Percentiles rank a stretch among this genome's conserved stretches.
phyloP scores from a whole-genome alignment of 2,329 filamentous ascomycete genomes.

The Beauveria sp. region DNA sequence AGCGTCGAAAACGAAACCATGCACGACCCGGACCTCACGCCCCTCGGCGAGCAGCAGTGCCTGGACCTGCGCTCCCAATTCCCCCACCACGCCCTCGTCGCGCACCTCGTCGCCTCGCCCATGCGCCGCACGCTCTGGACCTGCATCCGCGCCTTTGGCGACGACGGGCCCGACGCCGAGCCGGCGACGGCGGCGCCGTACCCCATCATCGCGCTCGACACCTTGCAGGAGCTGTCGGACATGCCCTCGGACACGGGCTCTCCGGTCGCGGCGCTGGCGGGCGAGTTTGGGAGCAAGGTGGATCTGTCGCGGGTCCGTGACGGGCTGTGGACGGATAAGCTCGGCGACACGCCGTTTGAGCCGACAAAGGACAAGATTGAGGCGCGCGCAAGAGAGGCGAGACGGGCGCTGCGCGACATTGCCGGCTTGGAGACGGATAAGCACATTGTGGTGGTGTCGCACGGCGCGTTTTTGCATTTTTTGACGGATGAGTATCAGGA shows the following conservation, averaged over 20 bases:
- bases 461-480: constrained; percentile 79
- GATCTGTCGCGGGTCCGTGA: constrained; percentile 55
- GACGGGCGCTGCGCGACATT: constrained; percentile 48
- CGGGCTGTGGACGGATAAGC: constrained; percentile 65
- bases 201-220: constrained; percentile 58
- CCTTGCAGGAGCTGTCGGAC: constrained; percentile 70
- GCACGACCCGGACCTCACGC: constrained; percentile 71
- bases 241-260: constrained; percentile 72
- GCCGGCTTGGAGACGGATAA: constrained; percentile 35
- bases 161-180: constrained; percentile 28
- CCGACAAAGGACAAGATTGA: constrained; percentile 46
- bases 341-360: constrained; percentile 32
- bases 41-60: constrained; percentile 71
- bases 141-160: constrained; percentile 60
- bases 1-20: constrained; percentile 59
- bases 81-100: constrained; percentile 55
- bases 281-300: constrained; percentile 55
- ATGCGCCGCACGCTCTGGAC: constrained; percentile 77
- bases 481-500: constrained; percentile 75
- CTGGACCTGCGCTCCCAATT: constrained; percentile 52
- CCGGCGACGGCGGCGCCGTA: constrained; percentile 19
- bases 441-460: constrained; percentile 69
- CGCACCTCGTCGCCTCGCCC: constrained; percentile 69
- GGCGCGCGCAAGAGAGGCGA: constrained; percentile 51
- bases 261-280: constrained; percentile 41